Evolutionary conservation across 495 filamentous ascomycete genomes (phyloP).

Genomic region (Penicillium coffeae): DNA sequence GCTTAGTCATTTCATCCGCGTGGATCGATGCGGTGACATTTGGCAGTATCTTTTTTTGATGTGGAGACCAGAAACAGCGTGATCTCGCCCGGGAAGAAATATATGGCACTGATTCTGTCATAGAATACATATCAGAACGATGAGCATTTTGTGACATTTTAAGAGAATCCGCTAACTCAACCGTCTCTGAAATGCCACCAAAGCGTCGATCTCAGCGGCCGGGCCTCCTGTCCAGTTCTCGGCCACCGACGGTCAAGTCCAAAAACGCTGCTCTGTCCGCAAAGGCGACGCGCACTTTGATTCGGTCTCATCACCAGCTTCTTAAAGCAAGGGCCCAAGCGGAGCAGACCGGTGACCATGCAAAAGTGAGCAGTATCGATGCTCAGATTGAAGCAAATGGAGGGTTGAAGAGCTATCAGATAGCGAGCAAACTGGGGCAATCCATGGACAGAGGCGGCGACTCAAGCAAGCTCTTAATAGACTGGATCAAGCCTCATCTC

Average conservation of each 20-base stretch:
- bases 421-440: constrained; percentile 85
- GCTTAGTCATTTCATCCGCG: constrained; percentile 15
- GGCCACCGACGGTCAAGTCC: constrained; percentile 55
- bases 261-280: constrained; percentile 65
- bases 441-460: constrained; percentile 82
- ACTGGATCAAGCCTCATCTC: constrained; percentile 66
- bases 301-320: constrained; percentile 79
- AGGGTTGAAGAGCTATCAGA: constrained; percentile 80
- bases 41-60: constrained; percentile 5
- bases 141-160: too few relatives aligned
- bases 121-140: too few relatives aligned
- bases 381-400: constrained; percentile 63
- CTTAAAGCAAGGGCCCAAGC: constrained; percentile 74
- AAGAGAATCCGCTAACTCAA: too few relatives aligned
- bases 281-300: constrained; percentile 73
- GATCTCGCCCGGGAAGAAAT: neutral
- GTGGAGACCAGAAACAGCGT: neutral
- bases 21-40: neutral
- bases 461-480: constrained; percentile 77
- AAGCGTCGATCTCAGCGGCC: constrained; percentile 35
- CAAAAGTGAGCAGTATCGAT: constrained; percentile 51
- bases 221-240: constrained; percentile 61
- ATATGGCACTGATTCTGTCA: too few relatives aligned
- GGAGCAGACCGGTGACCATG: constrained; percentile 55
- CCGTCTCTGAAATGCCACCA: constrained; percentile 2